Conservation (phyloP, 2,329 filamentous ascomycete genomes). For the Myriosclerotinia curreyana region DNA sequence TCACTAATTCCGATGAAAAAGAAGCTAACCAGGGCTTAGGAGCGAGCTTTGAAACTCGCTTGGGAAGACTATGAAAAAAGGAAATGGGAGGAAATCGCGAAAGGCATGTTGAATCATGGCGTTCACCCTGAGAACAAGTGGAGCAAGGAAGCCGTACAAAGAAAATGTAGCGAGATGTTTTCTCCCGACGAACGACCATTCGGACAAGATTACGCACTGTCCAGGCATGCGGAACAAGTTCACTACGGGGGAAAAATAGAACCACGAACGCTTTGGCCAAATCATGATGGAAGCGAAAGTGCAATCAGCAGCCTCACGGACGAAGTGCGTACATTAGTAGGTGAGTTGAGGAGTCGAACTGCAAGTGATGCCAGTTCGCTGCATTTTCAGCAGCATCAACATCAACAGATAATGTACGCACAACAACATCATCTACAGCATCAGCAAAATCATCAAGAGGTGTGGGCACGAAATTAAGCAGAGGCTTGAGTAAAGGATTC, state of each 20-base stretch:
- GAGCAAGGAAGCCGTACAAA: constrained; percentile 38
- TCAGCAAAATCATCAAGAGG: constrained; percentile 19
- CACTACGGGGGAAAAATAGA: constrained; percentile 9
- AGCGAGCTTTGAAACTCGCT: constrained; percentile 37
- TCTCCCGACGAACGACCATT: constrained; percentile 8
- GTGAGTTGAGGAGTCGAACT: constrained; percentile 26
- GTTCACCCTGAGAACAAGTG: constrained; percentile 36
- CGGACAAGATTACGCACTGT: not conserved
- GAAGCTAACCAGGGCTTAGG: constrained; percentile 29
- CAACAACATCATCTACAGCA: constrained; percentile 20
- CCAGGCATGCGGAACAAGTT: not conserved
- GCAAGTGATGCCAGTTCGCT: constrained; percentile 26
- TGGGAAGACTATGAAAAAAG: constrained; percentile 37
- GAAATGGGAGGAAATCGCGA: constrained; percentile 39
- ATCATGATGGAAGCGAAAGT: constrained; percentile 6
- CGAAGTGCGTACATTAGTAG: constrained; percentile 22
- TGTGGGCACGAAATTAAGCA: constrained; percentile 15
- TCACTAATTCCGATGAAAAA: constrained; percentile 22
- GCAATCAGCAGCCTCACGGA: constrained; percentile 6
- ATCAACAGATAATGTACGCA: constrained; percentile 26
- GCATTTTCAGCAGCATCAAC: constrained; percentile 24
- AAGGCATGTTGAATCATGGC: constrained; percentile 39
- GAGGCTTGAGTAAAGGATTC: not conserved
- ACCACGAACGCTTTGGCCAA: constrained; percentile 11
- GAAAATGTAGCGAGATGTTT: constrained; percentile 39